These are phyloP conservation scores for Panicum miliaceum DNA, from an alignment of 176 grass and related monocot genomes.

Conservation along the genomic window DNA sequence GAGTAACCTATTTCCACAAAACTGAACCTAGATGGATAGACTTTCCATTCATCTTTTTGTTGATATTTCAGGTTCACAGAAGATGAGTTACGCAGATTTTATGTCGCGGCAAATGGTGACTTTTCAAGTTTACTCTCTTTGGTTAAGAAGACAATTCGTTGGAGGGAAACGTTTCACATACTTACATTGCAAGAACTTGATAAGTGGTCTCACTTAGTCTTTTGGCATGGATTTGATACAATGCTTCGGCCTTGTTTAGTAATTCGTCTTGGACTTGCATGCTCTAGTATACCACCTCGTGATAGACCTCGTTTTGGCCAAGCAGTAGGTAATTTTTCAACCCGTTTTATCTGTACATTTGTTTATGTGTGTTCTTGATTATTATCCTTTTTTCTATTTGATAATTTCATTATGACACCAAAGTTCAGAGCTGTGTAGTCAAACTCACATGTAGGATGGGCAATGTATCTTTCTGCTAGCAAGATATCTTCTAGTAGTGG, in stretches of 20 bases:
- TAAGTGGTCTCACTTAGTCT: constrained; percentile 92
- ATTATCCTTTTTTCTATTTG: constrained; percentile 17
- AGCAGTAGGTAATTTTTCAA: constrained; percentile 83
- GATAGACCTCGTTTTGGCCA: constrained; percentile 86
- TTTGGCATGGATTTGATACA: constrained; percentile 97
- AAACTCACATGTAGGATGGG: constrained; percentile 12
- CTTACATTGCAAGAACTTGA: constrained; percentile 90
- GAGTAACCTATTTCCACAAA: constrained; percentile 22
- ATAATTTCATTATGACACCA: constrained; percentile 30
- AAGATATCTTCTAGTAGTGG: not conserved
- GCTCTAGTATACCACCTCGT: constrained; percentile 66
- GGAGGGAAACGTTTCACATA: constrained; percentile 92
- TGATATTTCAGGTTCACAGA: constrained; percentile 79
- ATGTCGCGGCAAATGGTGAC: constrained; percentile 77
- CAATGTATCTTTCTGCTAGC: constrained; percentile 27
- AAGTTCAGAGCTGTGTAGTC: constrained; percentile 5
- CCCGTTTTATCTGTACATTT: constrained; percentile 27
- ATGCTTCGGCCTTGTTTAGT: constrained; percentile 89
- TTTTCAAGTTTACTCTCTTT: constrained; percentile 74
- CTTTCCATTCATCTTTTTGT: no score
- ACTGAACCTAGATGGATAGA: constrained; percentile 36
- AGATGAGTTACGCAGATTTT: constrained; percentile 84
- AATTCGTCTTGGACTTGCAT: constrained; percentile 88
- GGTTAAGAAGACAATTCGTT: constrained; percentile 88
- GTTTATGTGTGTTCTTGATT: constrained; percentile 21